These are phyloP conservation scores for Ogataea angusta DNA, from an alignment of 805 yeast genomes.

Conservation along the genomic window DNA sequence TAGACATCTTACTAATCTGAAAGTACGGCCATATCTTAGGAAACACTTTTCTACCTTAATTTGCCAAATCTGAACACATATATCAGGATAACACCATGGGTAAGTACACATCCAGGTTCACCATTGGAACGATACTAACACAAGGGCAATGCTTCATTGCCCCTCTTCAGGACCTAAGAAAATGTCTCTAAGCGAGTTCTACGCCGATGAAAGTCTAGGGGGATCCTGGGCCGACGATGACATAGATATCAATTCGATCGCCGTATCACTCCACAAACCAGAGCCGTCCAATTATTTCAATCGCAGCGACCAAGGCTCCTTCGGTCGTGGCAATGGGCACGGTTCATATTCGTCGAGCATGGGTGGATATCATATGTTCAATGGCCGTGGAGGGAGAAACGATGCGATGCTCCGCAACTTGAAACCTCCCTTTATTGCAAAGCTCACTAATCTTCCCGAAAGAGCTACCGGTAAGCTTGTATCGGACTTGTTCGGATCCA, in stretches of 20 bases:
- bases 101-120: slow-evolving; percentile 1
- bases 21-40: background rate
- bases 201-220: slow-evolving; percentile 43
- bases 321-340: slow-evolving; percentile 5
- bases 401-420: slow-evolving; percentile 9
- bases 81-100: slow-evolving; percentile 10
- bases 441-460: slow-evolving; percentile 58
- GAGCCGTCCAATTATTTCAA: slow-evolving; percentile 11
- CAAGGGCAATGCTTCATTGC: slow-evolving; percentile 8
- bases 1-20: background rate
- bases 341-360: slow-evolving; percentile 7
- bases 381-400: slow-evolving; percentile 12
- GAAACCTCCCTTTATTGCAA: slow-evolving; percentile 63
- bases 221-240: slow-evolving; percentile 73
- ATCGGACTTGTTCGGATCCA: slow-evolving; percentile 58
- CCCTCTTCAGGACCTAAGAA: slow-evolving; percentile 32
- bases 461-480: slow-evolving; percentile 49
- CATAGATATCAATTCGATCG: slow-evolving; percentile 59
- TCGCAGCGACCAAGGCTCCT: slow-evolving; percentile 4
- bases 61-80: background rate
- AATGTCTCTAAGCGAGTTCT: slow-evolving; percentile 46
- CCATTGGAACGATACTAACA: slow-evolving; percentile 4
- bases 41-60: background rate
- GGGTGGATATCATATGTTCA: slow-evolving; percentile 6
- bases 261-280: slow-evolving; percentile 37